Evolutionary conservation across 306 rosid genomes (phyloP), one percentile per base, ranked within the genome.

Genomic region (Purshia tridentata): DNA sequence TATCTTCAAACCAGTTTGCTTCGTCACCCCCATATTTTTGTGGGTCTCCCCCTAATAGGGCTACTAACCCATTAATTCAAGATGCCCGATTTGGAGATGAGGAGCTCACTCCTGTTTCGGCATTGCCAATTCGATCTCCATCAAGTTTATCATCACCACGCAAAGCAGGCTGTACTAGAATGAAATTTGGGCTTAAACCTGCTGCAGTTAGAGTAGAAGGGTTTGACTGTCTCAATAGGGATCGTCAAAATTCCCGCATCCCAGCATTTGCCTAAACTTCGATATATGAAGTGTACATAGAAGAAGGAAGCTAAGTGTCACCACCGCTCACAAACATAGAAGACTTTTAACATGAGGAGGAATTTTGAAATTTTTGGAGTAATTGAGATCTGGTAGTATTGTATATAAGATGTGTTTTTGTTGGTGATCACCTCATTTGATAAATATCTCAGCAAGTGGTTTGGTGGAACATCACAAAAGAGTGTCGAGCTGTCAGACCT

Each of bases 141-240:
- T 85, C 93, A 9, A 77, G 86, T 61, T 78, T 90, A 9, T 58
- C 80, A 2, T 88, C 96, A 18, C 89, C 92, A 0, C 81, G 80
- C 8, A 90, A 92, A 74, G 96, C 91, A 39, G 94, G 88, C 12
- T 88, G 87, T 62, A 87, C 72, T 62, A 92, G 96, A 74, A 71
- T 81, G 88, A 86, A 78, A 65, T 85, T 83, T 39, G 98, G 96
- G 48, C 84, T 74, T 51, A 90, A 88, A 74, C 94, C 94, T 0
- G 92, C 92, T n/a, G 81, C 89, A 35, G 98, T 90, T 92, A 92
- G 98, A 86, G 89, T 92, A 84, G 98, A 92, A 80, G 98, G 98
- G 74, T 92, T 92, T 8, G 96, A 92, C 75, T 89, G 96, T 73
- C 98, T 86, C 74, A 86, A 78, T 67, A 85, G 88, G 92, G 98